A percentile compares a stretch with the other conserved stretches of the same genome.
These are phyloP conservation scores for Pedinophyceae sp. DNA, from an alignment of 139 green algal genomes.

Conservation along the genomic window DNA sequence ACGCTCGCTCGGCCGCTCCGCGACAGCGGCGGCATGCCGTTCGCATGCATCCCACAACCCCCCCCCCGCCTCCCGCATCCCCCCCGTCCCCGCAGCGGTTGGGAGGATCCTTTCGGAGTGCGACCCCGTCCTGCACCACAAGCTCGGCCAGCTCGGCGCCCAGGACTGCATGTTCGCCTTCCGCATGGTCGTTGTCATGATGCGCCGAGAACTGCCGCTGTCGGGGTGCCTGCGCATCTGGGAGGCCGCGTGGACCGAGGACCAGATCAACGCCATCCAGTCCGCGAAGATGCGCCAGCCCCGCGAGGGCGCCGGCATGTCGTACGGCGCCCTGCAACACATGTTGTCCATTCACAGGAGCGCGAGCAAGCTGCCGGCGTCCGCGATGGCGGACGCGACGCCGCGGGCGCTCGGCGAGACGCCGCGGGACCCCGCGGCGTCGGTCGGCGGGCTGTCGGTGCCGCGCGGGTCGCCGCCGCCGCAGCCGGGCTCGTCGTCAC, in stretches of 20 bases:
- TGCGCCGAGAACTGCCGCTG: constrained; percentile 1
- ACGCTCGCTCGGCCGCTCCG: not conserved
- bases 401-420: too few relatives aligned
- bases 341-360: too few relatives aligned
- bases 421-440: too few relatives aligned
- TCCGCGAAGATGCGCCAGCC: too few relatives aligned
- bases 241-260: constrained; percentile 1
- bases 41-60: not conserved
- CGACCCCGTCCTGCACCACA: not conserved
- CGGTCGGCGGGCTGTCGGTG: too few relatives aligned
- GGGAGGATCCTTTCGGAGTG: not conserved
- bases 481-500: too few relatives aligned
- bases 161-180: constrained; percentile 9
- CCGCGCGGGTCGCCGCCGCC: too few relatives aligned
- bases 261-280: not conserved
- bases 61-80: not conserved
- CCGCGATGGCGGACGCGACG: too few relatives aligned
- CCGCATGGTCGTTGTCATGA: constrained; percentile 1
- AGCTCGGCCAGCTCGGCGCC: not conserved
- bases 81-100: too few relatives aligned
- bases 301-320: too few relatives aligned
- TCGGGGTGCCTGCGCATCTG: not conserved
- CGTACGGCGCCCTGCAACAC: too few relatives aligned
- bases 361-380: too few relatives aligned
- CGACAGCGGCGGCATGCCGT: not conserved